Evolutionary conservation across 148 eudicot genomes (phyloP).

Genomic region (Rheum nobile): DNA sequence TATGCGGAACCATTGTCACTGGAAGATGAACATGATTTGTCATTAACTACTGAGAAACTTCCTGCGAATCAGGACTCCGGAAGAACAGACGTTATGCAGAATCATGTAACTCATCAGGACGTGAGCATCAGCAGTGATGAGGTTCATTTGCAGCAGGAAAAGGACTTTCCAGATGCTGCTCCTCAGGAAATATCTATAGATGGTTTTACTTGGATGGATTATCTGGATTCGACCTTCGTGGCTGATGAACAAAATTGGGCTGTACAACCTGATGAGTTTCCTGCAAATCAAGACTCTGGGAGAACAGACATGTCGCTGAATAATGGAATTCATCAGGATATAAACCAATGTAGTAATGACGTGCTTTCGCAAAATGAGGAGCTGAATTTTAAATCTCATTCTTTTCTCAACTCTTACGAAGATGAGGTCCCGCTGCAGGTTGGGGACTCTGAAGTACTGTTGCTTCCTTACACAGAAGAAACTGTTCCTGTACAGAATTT

Average conservation of each 20-base stretch:
- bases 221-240: slow-evolving; percentile 18
- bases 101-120: neutral
- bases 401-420: slow-evolving; percentile 24
- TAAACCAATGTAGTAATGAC: slow-evolving; percentile 15
- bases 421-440: slow-evolving; percentile 34
- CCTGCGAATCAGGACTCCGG: slow-evolving; percentile 15
- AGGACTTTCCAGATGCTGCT: slow-evolving; percentile 13
- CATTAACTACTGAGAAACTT: slow-evolving; percentile 11
- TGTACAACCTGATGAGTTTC: slow-evolving; percentile 12
- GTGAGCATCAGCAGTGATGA: slow-evolving; percentile 14
- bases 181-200: slow-evolving; percentile 10
- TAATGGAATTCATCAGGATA: neutral
- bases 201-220: slow-evolving; percentile 24
- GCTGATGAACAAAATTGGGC: slow-evolving; percentile 18
- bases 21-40: slow-evolving; percentile 12
- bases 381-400: slow-evolving; percentile 17
- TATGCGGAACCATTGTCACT: slow-evolving; percentile 21
- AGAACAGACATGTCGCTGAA: slow-evolving; percentile 17
- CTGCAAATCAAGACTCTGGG: slow-evolving; percentile 16
- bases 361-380: slow-evolving; percentile 10
- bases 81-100: slow-evolving; percentile 16
- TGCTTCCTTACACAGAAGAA: slow-evolving; percentile 54
- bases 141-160: slow-evolving; percentile 5
- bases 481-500: slow-evolving; percentile 15
- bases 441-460: slow-evolving; percentile 39